Evolutionary conservation across 2,329 filamentous ascomycete genomes (phyloP), one percentile per base, ranked within the genome.

Genomic region (Akanthomyces dipterigenus): DNA sequence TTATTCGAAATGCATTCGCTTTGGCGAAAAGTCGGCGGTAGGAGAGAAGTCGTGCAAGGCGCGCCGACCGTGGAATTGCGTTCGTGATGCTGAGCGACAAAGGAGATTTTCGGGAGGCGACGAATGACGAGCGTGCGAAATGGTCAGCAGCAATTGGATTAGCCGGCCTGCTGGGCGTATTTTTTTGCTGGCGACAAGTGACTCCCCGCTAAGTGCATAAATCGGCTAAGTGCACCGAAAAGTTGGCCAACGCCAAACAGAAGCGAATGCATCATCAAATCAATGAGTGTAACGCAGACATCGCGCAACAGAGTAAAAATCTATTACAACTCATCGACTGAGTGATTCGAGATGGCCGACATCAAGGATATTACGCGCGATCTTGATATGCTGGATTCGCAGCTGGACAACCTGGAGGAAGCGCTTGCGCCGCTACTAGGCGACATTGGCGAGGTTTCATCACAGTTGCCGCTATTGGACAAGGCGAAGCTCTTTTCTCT

Each of bases 401-500:
- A 92, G 71, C 84, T 98, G 55, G 90, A 96, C 75, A 84, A 88
- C 60, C 82, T 98, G 51, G 86, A 96, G 71, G 83, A 87, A 40
- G 80, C 84, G 4, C 80, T 98, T 31, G 76, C 84, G 64, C 91
- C 93, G n/a, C 77, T 98, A 6, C 77, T 96, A 28, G 78, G 80
- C 40, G 81, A 81, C 55, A 77, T 97, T 48, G 79, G 85, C 55
- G 84, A 88, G 45, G 83, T 85, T 61, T 86, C 91, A 5, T 87
- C 86, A 60, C 91, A 91, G 71, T 81, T 98, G 31, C 93, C 93
- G 1, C 81, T 98, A n/a, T 82, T 99, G 63, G 93, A 98, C 78
- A 93, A 91, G 77, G 92, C 95, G 8, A 97, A 98, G 77, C 86
- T 97, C 63, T 91, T 96, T 71, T 88, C 95, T n/a, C 80, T 96